phyloP scores from a whole-genome alignment of 2,329 filamentous ascomycete genomes.

The Botrytis fragariae region DNA sequence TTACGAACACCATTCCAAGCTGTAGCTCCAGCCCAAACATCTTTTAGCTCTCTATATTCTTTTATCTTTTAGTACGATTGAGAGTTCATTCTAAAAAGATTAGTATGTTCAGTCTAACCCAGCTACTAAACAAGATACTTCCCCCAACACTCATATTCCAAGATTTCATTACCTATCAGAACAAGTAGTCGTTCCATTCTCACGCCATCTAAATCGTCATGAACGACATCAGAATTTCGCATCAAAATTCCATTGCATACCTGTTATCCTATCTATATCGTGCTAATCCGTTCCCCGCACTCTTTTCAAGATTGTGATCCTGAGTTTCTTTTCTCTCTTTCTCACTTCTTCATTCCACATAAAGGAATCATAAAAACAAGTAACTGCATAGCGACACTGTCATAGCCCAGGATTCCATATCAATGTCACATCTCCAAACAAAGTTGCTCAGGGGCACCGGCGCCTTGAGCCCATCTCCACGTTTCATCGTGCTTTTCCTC shows the following conservation, averaged over 20 bases:
- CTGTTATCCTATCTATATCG: neutral
- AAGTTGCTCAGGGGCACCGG: accelerated
- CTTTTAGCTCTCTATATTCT: neutral
- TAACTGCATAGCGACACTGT: neutral
- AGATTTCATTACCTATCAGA: neutral
- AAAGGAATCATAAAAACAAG: neutral
- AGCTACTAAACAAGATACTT: neutral
- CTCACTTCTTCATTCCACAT: neutral
- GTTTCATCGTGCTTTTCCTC: neutral
- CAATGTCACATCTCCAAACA: neutral
- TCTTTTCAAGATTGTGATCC: neutral
- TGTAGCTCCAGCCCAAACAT: neutral
- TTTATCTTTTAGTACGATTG: neutral
- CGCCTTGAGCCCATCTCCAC: neutral
- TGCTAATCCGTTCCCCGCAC: neutral
- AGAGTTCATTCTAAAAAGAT: neutral
- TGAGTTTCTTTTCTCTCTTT: neutral
- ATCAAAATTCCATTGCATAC: neutral
- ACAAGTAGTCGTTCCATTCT: neutral
- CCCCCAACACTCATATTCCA: neutral
- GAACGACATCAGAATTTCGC: neutral
- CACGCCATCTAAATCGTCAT: neutral
- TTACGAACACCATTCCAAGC: neutral
- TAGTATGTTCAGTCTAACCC: neutral
- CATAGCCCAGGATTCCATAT: neutral